Conservation (phyloP, 345 rosid species). For the Lagerstroemia speciosa region DNA sequence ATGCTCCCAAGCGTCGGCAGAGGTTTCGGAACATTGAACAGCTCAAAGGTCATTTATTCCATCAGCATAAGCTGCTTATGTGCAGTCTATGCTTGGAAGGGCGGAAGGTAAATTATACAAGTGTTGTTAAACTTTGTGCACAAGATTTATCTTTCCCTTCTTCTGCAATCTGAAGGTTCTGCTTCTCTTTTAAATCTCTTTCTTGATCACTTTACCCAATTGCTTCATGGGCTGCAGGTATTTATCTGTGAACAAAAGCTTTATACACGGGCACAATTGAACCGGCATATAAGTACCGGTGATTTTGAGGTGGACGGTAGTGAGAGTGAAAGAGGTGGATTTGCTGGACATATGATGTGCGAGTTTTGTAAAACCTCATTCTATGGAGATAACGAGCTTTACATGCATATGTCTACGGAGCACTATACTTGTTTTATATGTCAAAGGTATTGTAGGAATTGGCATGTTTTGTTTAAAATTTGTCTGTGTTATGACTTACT, state of each 20-base stretch:
- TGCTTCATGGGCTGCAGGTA: constrained; percentile 35
- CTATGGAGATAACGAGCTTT: constrained; percentile 91
- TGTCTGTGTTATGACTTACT: background rate
- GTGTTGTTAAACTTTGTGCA: background rate
- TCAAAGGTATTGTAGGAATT: constrained; percentile 48
- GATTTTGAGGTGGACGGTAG: constrained; percentile 91
- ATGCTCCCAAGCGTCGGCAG: constrained; percentile 46
- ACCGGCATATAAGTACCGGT: constrained; percentile 77
- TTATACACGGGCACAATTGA: constrained; percentile 69
- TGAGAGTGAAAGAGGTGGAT: constrained; percentile 97
- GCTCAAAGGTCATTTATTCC: constrained; percentile 88
- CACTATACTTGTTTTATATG: constrained; percentile 91
- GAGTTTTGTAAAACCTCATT: constrained; percentile 82
- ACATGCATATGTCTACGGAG: constrained; percentile 82
- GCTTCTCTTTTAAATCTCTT: background rate
- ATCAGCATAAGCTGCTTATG: constrained; percentile 69
- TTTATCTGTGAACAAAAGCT: constrained; percentile 92
- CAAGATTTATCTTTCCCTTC: background rate
- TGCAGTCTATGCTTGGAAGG: constrained; percentile 92
- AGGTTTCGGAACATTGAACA: constrained; percentile 80
- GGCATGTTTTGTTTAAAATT: background rate
- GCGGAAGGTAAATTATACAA: constrained; percentile 48
- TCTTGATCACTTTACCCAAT: background rate
- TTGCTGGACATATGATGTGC: constrained; percentile 85
- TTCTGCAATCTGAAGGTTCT: background rate